Percentiles rank a stretch among this genome's conserved stretches.
These are phyloP conservation scores for Skeletonema costatum DNA, from an alignment of 108 stramenopile species.

Conservation along the genomic window DNA sequence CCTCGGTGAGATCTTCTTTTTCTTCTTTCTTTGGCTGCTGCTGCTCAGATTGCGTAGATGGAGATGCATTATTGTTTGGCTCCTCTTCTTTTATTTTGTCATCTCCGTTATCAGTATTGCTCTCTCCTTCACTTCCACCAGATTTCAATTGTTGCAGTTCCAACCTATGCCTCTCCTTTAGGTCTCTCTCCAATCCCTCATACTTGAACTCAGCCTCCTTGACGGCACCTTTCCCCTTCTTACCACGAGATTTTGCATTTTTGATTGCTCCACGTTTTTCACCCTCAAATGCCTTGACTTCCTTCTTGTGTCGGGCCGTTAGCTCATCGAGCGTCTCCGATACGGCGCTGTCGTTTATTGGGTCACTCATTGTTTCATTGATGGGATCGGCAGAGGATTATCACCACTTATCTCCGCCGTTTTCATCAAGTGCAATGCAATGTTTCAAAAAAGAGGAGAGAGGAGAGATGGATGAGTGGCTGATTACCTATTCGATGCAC, in stretches of 20 bases:
- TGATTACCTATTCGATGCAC: neutral
- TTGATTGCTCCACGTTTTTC: constrained; percentile 81
- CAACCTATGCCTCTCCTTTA: constrained; percentile 45
- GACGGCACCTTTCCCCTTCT: constrained; percentile 78
- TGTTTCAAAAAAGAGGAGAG: too few relatives aligned
- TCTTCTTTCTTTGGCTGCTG: constrained; percentile 8
- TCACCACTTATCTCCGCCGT: too few relatives aligned
- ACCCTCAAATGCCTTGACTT: constrained; percentile 79
- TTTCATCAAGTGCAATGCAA: too few relatives aligned
- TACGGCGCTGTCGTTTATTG: neutral
- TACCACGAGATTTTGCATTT: constrained; percentile 73
- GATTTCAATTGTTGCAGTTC: constrained; percentile 37
- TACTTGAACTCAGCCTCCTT: constrained; percentile 50
- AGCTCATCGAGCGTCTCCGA: constrained; percentile 52
- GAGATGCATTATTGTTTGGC: constrained; percentile 12
- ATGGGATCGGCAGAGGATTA: too few relatives aligned
- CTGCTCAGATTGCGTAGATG: neutral
- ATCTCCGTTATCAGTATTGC: constrained; percentile 1
- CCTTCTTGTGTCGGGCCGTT: constrained; percentile 70
- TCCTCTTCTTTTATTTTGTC: constrained; percentile 4
- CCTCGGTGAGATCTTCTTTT: constrained; percentile 10
- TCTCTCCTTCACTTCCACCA: neutral
- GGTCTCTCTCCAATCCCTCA: constrained; percentile 38
- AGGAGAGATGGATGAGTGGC: too few relatives aligned
- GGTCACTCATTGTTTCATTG: neutral